These are phyloP conservation scores for Rutstroemia sp. DNA, from an alignment of 2,329 filamentous ascomycete species.

Conservation along the genomic window DNA sequence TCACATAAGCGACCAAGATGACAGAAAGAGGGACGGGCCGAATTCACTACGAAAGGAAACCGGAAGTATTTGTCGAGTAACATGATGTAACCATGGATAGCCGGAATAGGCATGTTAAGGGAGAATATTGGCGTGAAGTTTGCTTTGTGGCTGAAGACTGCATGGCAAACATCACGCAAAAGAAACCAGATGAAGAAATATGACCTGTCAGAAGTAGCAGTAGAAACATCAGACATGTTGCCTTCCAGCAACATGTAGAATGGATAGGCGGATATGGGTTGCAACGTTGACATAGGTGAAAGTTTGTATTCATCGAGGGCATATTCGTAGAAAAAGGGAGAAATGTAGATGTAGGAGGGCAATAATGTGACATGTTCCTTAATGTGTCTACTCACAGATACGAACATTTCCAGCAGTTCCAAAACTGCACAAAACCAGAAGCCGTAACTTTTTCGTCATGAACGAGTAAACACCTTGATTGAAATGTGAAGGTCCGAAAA, in stretches of 20 bases:
- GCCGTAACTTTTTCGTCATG: not conserved
- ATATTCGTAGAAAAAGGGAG: not conserved
- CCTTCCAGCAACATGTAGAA: no score
- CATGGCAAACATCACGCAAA: not conserved
- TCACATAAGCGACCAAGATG: not conserved
- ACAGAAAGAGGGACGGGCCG: not conserved
- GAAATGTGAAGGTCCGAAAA: slow-evolving; percentile 18
- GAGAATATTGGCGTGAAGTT: not conserved
- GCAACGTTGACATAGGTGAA: not conserved
- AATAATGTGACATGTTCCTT: not conserved
- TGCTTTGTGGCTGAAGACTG: not conserved
- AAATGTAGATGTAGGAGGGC: not conserved
- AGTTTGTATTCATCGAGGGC: not conserved
- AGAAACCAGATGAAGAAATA: not conserved
- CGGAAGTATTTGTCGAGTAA: not conserved
- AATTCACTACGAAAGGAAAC: not conserved
- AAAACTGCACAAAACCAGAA: slow-evolving; percentile 6
- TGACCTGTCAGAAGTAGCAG: no score
- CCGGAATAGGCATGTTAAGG: not conserved
- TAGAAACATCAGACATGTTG: no score
- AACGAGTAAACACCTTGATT: slow-evolving; percentile 25
- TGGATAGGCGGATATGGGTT: not conserved
- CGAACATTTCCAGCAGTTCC: slow-evolving; percentile 7
- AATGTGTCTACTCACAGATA: not conserved
- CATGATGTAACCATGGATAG: not conserved